phyloP scores from a whole-genome alignment of 2,329 filamentous ascomycete species.

The Penicillium sp. region DNA sequence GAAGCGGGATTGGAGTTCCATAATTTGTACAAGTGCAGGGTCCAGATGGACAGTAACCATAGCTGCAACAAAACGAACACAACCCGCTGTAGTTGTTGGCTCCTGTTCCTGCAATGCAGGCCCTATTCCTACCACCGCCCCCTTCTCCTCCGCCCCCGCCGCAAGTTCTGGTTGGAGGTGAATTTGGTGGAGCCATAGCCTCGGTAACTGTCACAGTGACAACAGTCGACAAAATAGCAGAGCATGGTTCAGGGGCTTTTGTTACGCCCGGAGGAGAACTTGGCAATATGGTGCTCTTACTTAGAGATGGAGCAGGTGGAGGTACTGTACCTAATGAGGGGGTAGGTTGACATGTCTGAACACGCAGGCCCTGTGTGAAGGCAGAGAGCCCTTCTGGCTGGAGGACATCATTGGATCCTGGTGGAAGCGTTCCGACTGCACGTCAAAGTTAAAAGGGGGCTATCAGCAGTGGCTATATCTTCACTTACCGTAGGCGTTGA shows the following conservation, averaged over 20 bases:
- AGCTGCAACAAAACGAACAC: constrained; percentile 26
- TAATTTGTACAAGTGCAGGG: constrained; percentile 26
- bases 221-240: background rate
- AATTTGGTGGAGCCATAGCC: background rate
- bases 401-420: constrained; percentile 14
- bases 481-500: constrained; percentile 33
- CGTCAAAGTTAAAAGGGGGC: background rate
- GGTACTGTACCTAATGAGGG: constrained; percentile 19
- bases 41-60: constrained; percentile 26
- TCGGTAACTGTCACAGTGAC: constrained; percentile 5
- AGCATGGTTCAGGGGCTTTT: background rate
- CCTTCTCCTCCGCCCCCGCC: background rate
- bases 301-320: constrained; percentile 2
- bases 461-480: background rate
- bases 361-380: constrained; percentile 18
- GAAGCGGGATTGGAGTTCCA: constrained; percentile 18
- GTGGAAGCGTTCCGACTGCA: constrained; percentile 21
- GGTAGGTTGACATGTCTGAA: constrained; percentile 16
- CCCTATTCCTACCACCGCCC: background rate
- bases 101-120: constrained; percentile 24
- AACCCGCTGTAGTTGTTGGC: constrained; percentile 25
- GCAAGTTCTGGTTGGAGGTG: background rate
- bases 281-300: background rate
- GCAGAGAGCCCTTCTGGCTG: constrained; percentile 16
- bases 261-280: background rate